phyloP scores from a whole-genome alignment of 2,329 filamentous ascomycete species.

The Acrodontium crateriforme region DNA sequence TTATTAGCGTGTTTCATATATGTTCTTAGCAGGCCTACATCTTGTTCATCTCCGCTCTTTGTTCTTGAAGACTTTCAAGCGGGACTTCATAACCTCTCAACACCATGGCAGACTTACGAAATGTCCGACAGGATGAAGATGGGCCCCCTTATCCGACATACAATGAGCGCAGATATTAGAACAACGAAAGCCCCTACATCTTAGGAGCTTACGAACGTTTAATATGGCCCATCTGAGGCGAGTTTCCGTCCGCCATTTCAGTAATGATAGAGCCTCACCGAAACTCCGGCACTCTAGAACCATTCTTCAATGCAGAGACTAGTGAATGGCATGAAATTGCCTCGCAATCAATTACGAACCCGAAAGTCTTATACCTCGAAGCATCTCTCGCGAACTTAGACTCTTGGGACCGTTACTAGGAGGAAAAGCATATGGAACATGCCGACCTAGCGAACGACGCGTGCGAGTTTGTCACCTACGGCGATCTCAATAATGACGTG shows the following conservation, averaged over 20 bases:
- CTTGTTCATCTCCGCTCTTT: background rate
- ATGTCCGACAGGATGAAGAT: conserved; percentile 2
- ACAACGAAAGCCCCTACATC: conserved; percentile 1
- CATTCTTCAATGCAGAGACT: conserved; percentile 4
- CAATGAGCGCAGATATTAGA: conserved; percentile 1
- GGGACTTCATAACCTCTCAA: background rate
- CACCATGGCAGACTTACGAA: conserved; percentile 3
- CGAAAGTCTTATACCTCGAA: conserved; percentile 3
- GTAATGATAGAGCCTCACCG: conserved; percentile 3
- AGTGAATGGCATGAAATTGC: conserved; percentile 4
- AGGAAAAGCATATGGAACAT: conserved; percentile 3
- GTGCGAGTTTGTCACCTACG: conserved; percentile 4
- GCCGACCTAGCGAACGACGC: conserved; percentile 2
- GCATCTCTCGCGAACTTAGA: conserved; percentile 3
- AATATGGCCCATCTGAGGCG: conserved; percentile 3
- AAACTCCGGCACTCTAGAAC: conserved; percentile 2
- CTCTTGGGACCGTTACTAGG: conserved; percentile 1
- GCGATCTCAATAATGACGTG: conserved; percentile 2
- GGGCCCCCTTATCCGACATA: conserved; percentile 4
- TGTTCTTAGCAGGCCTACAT: conserved; percentile 1
- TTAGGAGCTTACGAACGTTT: conserved; percentile 4
- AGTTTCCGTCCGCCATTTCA: conserved; percentile 4
- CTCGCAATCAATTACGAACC: conserved; percentile 3
- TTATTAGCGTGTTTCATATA: background rate
- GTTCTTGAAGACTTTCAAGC: background rate